Base-by-base conservation (phyloP, 495 filamentous ascomycete genomes). In the Podospora tetraspora region DNA sequence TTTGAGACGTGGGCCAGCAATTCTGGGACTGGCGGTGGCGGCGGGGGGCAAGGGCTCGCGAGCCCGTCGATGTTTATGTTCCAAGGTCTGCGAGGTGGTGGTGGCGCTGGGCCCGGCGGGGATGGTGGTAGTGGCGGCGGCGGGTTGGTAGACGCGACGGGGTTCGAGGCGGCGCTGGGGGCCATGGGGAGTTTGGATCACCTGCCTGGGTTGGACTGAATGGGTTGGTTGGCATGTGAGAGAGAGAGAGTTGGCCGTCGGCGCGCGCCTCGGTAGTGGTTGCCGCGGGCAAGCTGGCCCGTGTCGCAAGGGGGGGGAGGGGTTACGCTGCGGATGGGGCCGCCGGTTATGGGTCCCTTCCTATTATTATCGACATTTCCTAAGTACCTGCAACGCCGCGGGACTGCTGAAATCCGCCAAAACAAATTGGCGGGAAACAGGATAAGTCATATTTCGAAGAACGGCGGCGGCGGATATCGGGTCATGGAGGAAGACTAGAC, bases 1-100 rank as follows among this genome's bases (percentile, higher is more conserved):
- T 84, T 84, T 63, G 75, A 81, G 59, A 69, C 77, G 3, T 84
- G 82, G 82, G 77, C 71, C 6, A 68, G 78, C 64, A 52, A 30
- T 59, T 61, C n/a, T 11, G 22, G 11, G 7, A n/a, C 23, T 1
- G 61, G 63, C 2, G 59, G 37, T 5, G 52, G 63, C 22, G 13
- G 21, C 22, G 13, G 21, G 13, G 62, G 23, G 30, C 34, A 30
- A 29, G 57, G 62, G 62, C 19, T 61, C 59, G 57, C 56, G 29
- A 59, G 59, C 34, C 25, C 59, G 30, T 60, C 67, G 11, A 72
- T 78, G 72, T 77, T 73, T 56, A 71, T 77, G 72, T 78, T 78
- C 34, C 68, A 73, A 6, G 76, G 73, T 22, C 52, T 74, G 27
- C 30, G 66, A 16, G 21, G 60, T 19, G 32, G 34, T 19, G 16